Evolutionary conservation across 2,329 filamentous ascomycete genomes (phyloP).

Genomic region (Sporothrix sp.): DNA sequence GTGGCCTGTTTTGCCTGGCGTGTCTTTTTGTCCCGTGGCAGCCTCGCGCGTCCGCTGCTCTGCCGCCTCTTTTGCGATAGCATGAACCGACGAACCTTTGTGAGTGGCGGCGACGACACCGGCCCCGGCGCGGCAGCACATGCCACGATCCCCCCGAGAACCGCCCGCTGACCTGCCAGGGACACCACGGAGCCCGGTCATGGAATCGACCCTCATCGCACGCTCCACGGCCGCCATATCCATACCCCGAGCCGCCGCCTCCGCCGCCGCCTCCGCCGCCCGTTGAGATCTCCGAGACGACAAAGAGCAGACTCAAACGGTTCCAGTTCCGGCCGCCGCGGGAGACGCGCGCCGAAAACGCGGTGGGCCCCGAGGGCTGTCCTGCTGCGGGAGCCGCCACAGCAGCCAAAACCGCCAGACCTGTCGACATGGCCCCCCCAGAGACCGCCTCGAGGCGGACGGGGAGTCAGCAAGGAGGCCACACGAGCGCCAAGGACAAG

Average conservation of each 20-base stretch:
- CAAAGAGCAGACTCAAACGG: constrained; percentile 49
- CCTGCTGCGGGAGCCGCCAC: background rate
- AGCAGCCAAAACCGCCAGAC: background rate
- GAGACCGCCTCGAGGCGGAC: background rate
- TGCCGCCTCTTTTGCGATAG: constrained; percentile 7
- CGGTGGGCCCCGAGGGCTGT: background rate
- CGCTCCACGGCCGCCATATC: constrained; percentile 24
- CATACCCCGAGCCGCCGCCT: constrained; percentile 23
- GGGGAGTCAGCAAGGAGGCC: background rate
- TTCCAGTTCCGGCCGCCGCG: constrained; percentile 43
- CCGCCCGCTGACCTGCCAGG: background rate
- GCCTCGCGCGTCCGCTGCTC: background rate
- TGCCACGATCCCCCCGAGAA: too few relatives aligned
- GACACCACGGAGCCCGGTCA: constrained; percentile 30
- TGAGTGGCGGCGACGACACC: background rate
- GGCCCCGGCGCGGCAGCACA: background rate
- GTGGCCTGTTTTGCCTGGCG: constrained; percentile 8
- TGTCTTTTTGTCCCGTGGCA: background rate
- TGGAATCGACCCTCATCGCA: constrained; percentile 46
- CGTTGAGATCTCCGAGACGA: constrained; percentile 45
- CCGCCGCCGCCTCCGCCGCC: constrained; percentile 26
- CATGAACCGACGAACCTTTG: constrained; percentile 24
- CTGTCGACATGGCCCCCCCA: background rate
- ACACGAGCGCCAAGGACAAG: background rate
- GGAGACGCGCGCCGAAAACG: constrained; percentile 17